A percentile compares a stretch with the other conserved stretches of the same genome.
These are phyloP conservation scores for Silene latifolia DNA, from an alignment of 148 eudicot genomes.

Conservation along the genomic window DNA sequence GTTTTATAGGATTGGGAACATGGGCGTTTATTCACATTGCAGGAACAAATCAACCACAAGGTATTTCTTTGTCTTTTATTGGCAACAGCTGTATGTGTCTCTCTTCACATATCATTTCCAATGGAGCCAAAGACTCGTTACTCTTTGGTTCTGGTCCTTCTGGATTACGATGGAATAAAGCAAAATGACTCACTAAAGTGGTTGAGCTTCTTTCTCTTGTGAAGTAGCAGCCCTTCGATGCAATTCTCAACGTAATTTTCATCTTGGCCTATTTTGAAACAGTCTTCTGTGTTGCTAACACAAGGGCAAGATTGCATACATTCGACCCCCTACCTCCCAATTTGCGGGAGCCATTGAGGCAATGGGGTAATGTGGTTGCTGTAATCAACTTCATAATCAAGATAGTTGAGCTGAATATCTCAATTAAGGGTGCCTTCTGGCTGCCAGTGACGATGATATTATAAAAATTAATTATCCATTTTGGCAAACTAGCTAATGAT, in stretches of 20 bases:
- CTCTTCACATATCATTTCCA: neutral
- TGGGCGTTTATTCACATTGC: conserved; percentile 71
- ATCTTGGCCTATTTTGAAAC: neutral
- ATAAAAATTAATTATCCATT: neutral
- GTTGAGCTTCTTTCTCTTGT: too few species aligned
- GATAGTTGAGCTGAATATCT: too few species aligned
- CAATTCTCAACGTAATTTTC: too few species aligned
- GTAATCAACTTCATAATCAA: too few species aligned
- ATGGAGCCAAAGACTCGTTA: too few species aligned
- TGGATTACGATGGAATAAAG: too few species aligned
- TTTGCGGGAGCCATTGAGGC: neutral
- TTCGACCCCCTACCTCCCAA: neutral
- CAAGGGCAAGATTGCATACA: too few species aligned
- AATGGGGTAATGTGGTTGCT: neutral
- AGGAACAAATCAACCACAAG: conserved; percentile 93
- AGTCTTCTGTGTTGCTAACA: neutral
- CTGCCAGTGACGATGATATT: neutral
- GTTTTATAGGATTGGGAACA: conserved; percentile 60
- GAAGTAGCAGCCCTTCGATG: too few species aligned
- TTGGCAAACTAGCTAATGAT: conserved; percentile 4
- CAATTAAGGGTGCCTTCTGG: neutral
- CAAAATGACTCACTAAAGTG: too few species aligned
- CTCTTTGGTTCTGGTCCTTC: too few species aligned
- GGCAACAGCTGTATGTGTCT: neutral
- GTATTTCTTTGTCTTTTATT: conserved; percentile 27